phyloP scores from a whole-genome alignment of 768 basidiomycete genomes.

The Hygrocybe punicea region DNA sequence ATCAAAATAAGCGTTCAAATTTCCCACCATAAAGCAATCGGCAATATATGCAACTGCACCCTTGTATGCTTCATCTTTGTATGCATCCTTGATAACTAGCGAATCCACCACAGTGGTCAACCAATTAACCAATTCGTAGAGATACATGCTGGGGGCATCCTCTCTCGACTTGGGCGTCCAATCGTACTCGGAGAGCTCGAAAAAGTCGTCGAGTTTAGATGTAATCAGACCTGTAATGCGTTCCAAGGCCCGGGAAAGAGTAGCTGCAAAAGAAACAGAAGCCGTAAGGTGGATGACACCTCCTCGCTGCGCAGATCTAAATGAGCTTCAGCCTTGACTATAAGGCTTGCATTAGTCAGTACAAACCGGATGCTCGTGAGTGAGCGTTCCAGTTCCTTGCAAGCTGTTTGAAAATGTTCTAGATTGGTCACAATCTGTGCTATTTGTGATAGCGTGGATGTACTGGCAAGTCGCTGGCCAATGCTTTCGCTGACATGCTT shows the following conservation, averaged over 20 bases:
- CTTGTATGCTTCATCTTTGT: constrained; percentile 88
- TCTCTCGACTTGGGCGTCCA: constrained; percentile 78
- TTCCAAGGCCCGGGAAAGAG: constrained; percentile 63
- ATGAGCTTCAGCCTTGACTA: neutral
- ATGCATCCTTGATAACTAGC: constrained; percentile 72
- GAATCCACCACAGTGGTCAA: constrained; percentile 94
- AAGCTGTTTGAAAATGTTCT: constrained; percentile 86
- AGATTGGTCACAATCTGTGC: constrained; percentile 91
- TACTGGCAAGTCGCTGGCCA: constrained; percentile 64
- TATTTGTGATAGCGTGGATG: constrained; percentile 82
- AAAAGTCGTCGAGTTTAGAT: constrained; percentile 92
- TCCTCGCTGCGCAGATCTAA: constrained; percentile 77
- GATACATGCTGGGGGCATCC: constrained; percentile 84
- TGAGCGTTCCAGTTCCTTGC: constrained; percentile 78
- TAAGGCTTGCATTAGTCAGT: constrained; percentile 4
- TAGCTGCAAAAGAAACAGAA: constrained; percentile 60
- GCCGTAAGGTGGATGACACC: constrained; percentile 72
- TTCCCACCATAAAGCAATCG: constrained; percentile 78
- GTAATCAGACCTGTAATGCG: constrained; percentile 82
- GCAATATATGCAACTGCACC: constrained; percentile 87
- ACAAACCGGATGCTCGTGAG: constrained; percentile 76
- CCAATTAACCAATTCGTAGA: constrained; percentile 95
- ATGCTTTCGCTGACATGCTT: constrained; percentile 75
- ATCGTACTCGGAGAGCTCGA: constrained; percentile 91
- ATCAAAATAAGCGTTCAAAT: neutral